Evolutionary conservation across 495 filamentous ascomycete genomes (phyloP).

Genomic region (Baudoinia panamericana): DNA sequence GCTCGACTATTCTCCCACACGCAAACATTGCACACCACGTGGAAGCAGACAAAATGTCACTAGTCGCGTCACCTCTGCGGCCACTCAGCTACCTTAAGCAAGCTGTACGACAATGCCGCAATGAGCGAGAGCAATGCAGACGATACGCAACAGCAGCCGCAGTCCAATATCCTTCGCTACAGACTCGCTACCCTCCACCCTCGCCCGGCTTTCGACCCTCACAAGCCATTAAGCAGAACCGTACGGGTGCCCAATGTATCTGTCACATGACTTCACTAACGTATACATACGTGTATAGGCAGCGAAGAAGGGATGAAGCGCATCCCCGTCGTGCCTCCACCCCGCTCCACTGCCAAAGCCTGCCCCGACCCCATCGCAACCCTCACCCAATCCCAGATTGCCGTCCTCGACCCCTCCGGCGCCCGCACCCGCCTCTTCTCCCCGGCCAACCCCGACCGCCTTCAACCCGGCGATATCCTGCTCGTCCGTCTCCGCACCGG

Average conservation of each 20-base stretch:
- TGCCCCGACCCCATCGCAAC: constrained; percentile 45
- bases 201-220: constrained; percentile 15
- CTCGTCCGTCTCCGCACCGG: constrained; percentile 69
- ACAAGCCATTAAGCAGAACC: constrained; percentile 17
- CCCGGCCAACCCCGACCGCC: constrained; percentile 57
- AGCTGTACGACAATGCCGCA: constrained; percentile 18
- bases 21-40: neutral
- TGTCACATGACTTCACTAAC: neutral
- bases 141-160: constrained; percentile 10
- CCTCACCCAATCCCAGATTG: constrained; percentile 52
- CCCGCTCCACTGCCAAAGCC: constrained; percentile 20
- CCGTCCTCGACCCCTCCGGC: constrained; percentile 66
- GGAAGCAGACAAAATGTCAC: constrained; percentile 16
- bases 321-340: constrained; percentile 20
- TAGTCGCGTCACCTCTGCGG: constrained; percentile 11
- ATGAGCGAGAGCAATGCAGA: constrained; percentile 14
- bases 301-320: constrained; percentile 13
- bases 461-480: constrained; percentile 75
- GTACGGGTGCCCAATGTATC: constrained; percentile 1
- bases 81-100: constrained; percentile 19
- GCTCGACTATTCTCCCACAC: too few relatives aligned
- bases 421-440: constrained; percentile 70
- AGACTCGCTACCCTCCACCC: constrained; percentile 10
- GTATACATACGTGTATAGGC: constrained; percentile 6
- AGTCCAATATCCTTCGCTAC: constrained; percentile 14